Conservation (phyloP, 495 filamentous ascomycete genomes). For the Bacidia rubella region DNA sequence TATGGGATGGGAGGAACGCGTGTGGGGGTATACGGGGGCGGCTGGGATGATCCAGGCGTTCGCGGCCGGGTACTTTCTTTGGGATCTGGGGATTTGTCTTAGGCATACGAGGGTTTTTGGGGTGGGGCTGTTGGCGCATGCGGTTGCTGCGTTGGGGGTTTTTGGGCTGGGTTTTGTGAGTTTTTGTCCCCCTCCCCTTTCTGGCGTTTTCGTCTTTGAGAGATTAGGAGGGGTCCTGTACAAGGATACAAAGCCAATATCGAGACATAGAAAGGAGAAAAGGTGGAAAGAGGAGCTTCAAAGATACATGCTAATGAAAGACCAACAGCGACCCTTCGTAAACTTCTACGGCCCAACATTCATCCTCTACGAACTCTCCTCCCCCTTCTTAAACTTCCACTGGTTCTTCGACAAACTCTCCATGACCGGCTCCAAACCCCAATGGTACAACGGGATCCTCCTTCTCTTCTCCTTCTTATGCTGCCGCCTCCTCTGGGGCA, state of each 20-base stretch:
- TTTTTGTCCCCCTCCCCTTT: constrained; percentile 19
- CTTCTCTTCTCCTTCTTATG: constrained; percentile 66
- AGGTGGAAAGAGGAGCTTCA: background rate
- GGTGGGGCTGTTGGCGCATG: constrained; percentile 78
- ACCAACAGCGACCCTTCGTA: constrained; percentile 66
- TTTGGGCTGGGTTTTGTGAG: constrained; percentile 88
- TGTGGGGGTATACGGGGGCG: constrained; percentile 83
- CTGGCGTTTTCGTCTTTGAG: background rate
- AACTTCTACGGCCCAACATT: constrained; percentile 87
- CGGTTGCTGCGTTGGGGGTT: constrained; percentile 68
- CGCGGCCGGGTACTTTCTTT: constrained; percentile 90
- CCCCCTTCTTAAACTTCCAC: constrained; percentile 89
- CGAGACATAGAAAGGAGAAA: background rate
- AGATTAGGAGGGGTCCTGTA: background rate
- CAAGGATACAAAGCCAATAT: too few relatives aligned
- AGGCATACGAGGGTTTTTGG: constrained; percentile 70
- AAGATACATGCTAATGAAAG: background rate
- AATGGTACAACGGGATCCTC: constrained; percentile 75
- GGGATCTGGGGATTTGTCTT: constrained; percentile 69
- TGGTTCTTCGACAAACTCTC: constrained; percentile 98
- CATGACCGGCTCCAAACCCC: constrained; percentile 69
- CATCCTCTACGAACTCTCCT: constrained; percentile 95
- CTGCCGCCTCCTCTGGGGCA: constrained; percentile 86
- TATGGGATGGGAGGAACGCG: constrained; percentile 61
- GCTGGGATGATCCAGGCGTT: constrained; percentile 71